phyloP scores from a whole-genome alignment of 176 grass and related monocot species.

The Avena atlantica region DNA sequence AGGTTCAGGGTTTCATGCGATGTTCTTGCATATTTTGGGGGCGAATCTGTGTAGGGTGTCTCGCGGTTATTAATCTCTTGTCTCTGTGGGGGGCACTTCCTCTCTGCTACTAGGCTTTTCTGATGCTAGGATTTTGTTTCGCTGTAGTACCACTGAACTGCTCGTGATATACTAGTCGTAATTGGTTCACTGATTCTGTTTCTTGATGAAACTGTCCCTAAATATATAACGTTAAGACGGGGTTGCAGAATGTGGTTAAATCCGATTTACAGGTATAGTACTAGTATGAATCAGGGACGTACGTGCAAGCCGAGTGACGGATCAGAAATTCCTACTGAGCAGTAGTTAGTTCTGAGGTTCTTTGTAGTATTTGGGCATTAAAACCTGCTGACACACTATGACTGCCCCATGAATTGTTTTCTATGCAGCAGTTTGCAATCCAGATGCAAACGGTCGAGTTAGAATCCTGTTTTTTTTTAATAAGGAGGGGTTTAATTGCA shows the following conservation, averaged over 20 bases:
- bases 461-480: background rate
- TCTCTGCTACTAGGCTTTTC: too few species aligned
- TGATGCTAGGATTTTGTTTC: background rate
- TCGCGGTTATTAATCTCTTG: too few species aligned
- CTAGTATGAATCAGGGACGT: background rate
- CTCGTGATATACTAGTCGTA: background rate
- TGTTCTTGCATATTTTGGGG: background rate
- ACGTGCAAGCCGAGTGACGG: background rate
- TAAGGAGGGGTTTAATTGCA: background rate
- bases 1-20: too few species aligned
- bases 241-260: background rate
- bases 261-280: background rate
- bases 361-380: too few species aligned
- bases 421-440: background rate
- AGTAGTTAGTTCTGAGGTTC: background rate
- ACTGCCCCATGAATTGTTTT: background rate
- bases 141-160: background rate
- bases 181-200: background rate
- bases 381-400: background rate
- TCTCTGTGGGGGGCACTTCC: too few species aligned
- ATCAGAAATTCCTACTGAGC: background rate
- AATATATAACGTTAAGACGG: too few species aligned
- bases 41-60: background rate
- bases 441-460: constrained; percentile 35
- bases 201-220: background rate